phyloP scores from a whole-genome alignment of 768 basidiomycete species.

The Naganishia antarctica region DNA sequence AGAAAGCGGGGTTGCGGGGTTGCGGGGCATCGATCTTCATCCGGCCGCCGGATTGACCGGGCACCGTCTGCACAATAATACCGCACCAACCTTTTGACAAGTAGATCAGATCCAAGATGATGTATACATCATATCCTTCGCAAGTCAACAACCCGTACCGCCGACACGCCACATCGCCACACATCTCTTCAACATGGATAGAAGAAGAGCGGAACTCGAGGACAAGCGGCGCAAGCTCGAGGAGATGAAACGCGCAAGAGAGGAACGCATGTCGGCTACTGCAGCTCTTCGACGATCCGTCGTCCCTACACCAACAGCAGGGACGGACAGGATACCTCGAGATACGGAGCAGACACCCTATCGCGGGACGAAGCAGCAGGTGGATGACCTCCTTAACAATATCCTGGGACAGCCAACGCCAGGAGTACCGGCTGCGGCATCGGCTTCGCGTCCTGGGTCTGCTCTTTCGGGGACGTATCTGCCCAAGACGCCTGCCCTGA shows the following conservation, averaged over 20 bases:
- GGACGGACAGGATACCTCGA: too few relatives aligned
- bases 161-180: not conserved
- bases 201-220: constrained; percentile 77
- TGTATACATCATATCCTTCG: not conserved
- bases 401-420: constrained; percentile 52
- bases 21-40: too few relatives aligned
- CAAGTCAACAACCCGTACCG: not conserved
- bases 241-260: constrained; percentile 72
- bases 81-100: too few relatives aligned
- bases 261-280: constrained; percentile 52
- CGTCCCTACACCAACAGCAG: not conserved
- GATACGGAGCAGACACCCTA: constrained; percentile 50
- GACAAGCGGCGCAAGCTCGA: constrained; percentile 82
- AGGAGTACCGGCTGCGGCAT: constrained; percentile 32
- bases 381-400: constrained; percentile 66
- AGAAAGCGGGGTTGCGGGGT: too few relatives aligned
- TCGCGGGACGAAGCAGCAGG: constrained; percentile 53
- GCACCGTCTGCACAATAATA: too few relatives aligned
- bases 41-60: too few relatives aligned
- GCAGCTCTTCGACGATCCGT: constrained; percentile 34
- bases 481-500: constrained; percentile 25
- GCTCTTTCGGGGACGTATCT: constrained; percentile 35
- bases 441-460: constrained; percentile 25
- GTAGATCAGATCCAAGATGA: too few relatives aligned
- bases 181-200: constrained; percentile 32